Percentiles rank a stretch among this genome's conserved stretches.
Evolutionary conservation across 306 rosid species (phyloP).

Genomic region (Trifolium subterraneum): DNA sequence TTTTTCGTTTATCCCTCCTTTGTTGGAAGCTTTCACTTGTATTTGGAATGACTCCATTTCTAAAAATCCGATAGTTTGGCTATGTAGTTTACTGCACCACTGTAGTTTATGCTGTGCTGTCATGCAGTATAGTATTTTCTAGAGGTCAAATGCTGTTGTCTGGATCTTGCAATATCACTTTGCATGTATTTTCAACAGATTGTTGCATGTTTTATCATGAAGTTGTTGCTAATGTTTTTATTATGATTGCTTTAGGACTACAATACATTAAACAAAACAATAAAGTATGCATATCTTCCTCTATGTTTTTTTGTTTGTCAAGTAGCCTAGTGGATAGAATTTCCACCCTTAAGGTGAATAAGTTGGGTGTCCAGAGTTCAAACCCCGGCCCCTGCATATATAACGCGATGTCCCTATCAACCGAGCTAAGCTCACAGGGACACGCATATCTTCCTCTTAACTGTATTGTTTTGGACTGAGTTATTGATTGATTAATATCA

Average conservation of each 20-base stretch:
- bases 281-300: conserved; percentile 4
- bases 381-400: no score
- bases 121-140: neutral
- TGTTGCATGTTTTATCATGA: neutral
- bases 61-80: conserved; percentile 33
- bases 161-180: neutral
- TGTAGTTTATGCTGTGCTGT: conserved; percentile 7
- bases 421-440: no score
- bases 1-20: neutral
- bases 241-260: conserved; percentile 18
- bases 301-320: no score
- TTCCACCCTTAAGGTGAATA: no score
- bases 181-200: neutral
- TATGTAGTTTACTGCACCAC: neutral
- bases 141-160: conserved; percentile 25
- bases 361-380: no score
- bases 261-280: conserved; percentile 6
- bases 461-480: neutral
- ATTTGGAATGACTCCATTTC: conserved; percentile 21
- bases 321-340: no score
- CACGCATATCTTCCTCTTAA: conserved; percentile 2
- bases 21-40: neutral
- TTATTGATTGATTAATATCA: conserved; percentile 22
- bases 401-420: no score
- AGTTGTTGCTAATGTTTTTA: conserved; percentile 9